Percentiles rank a stretch among this genome's conserved stretches.
Evolutionary conservation across 495 filamentous ascomycete genomes (phyloP).

Genomic region (Xylaria acuta): DNA sequence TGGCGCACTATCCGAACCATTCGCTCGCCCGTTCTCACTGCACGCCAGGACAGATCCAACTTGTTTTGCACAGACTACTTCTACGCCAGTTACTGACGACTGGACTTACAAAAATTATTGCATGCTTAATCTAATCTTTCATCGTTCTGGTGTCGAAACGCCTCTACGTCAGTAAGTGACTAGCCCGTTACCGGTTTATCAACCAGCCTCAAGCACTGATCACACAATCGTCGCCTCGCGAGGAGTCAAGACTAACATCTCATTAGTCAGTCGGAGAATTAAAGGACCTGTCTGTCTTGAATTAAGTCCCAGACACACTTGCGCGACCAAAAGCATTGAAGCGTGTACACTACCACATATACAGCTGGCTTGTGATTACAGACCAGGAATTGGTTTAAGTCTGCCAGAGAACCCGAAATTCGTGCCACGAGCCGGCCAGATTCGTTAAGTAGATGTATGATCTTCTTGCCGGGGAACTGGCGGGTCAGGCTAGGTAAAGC

Average conservation of each 20-base stretch:
- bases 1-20: background rate
- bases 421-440: background rate
- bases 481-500: conserved; percentile 23
- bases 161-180: background rate
- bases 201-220: background rate
- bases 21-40: background rate
- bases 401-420: background rate
- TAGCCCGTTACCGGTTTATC: background rate
- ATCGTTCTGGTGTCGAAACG: background rate
- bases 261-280: background rate
- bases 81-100: background rate
- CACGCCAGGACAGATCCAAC: background rate
- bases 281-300: background rate
- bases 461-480: conserved; percentile 12
- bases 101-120: too few relatives aligned
- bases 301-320: background rate
- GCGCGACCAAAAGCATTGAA: background rate
- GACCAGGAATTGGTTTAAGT: background rate
- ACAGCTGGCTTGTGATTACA: background rate
- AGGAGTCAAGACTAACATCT: background rate
- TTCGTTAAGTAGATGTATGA: conserved; percentile 18
- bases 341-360: background rate
- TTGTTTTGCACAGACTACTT: background rate
- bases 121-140: background rate
- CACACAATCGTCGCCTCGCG: background rate